Evolutionary conservation across 805 yeast species (phyloP).

Genomic region (Grigorovia yakushimaensis): DNA sequence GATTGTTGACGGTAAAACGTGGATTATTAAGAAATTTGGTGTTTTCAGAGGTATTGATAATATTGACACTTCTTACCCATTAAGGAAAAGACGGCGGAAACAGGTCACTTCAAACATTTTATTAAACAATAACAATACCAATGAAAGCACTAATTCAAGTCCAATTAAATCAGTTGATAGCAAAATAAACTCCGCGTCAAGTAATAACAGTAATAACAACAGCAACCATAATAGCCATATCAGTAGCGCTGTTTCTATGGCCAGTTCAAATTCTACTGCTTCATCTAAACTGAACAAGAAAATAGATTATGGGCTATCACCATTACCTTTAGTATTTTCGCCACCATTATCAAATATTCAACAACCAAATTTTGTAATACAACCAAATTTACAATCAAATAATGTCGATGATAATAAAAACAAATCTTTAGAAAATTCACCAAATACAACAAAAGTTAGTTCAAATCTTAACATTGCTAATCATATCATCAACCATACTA

Average conservation of each 20-base stretch:
- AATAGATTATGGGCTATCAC: not conserved
- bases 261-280: not conserved
- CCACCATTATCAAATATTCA: not conserved
- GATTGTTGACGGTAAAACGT: conserved; percentile 37
- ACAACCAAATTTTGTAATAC: not conserved
- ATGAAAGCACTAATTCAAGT: not conserved
- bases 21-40: conserved; percentile 70
- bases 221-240: not conserved
- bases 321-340: not conserved
- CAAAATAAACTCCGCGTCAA: too few species aligned
- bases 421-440: not conserved
- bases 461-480: not conserved
- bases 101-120: not conserved
- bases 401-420: not conserved
- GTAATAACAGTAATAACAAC: too few species aligned
- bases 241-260: not conserved
- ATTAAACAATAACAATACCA: not conserved
- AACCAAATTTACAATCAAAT: not conserved
- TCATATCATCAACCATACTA: not conserved
- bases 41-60: conserved; percentile 40
- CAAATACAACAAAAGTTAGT: not conserved
- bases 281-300: not conserved
- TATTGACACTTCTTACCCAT: conserved; percentile 16
- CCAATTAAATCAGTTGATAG: not conserved
- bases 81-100: conserved; percentile 9